A percentile compares a stretch with the other conserved stretches of the same genome.
phyloP scores from a whole-genome alignment of 2,329 filamentous ascomycete genomes.

The Neonectria faginata region DNA sequence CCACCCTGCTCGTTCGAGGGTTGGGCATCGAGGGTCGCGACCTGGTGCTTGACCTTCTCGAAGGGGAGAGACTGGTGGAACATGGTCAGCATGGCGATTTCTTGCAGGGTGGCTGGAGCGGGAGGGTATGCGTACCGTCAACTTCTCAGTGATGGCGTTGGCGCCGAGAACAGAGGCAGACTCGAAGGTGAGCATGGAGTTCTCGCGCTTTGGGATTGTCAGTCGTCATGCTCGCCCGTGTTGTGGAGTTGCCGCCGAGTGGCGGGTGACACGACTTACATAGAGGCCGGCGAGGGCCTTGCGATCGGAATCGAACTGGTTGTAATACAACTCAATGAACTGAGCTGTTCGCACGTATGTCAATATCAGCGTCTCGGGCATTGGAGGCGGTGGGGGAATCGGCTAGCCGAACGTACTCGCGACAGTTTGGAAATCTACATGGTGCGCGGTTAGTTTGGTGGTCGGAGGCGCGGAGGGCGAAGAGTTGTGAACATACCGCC shows the following conservation, averaged over 20 bases:
- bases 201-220: constrained; percentile 69
- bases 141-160: constrained; percentile 79
- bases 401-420: constrained; percentile 56
- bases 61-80: constrained; percentile 77
- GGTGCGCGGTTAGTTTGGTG: constrained; percentile 45
- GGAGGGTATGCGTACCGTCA: constrained; percentile 69
- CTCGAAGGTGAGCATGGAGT: constrained; percentile 97
- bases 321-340: constrained; percentile 93
- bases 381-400: neutral
- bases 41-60: constrained; percentile 81
- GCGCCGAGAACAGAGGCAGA: constrained; percentile 73
- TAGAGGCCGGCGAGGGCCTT: constrained; percentile 77
- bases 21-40: constrained; percentile 85
- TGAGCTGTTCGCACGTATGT: constrained; percentile 68
- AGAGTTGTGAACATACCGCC: constrained; percentile 34
- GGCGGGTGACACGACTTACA: constrained; percentile 66
- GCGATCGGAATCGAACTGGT: constrained; percentile 83
- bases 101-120: neutral
- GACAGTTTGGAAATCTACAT: constrained; percentile 58
- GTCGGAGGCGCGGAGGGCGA: neutral
- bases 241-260: neutral
- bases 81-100: constrained; percentile 22
- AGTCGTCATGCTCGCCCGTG: constrained; percentile 7
- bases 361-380: neutral
- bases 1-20: constrained; percentile 73